Base-by-base conservation (phyloP, 202 grass and related monocot species). In the Musa balbisiana region DNA sequence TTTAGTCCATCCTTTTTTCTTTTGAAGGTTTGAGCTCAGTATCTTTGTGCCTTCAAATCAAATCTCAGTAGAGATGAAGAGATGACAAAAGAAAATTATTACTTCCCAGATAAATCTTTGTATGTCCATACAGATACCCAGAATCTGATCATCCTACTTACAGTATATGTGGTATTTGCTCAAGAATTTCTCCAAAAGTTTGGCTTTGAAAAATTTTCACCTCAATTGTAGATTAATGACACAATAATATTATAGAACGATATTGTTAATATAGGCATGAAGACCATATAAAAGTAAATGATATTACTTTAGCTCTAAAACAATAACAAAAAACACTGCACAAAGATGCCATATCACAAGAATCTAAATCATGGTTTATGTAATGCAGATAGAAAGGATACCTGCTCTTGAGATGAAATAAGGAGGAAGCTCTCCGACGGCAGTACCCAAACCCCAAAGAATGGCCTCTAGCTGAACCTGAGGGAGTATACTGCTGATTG, bases 361-460 rank as follows among this genome's bases (percentile, higher is more conserved):
- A 62, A 21, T 62, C 58, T 62, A n/a, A 21, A 20, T 62, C 8
- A n/a, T 19, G 16, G 20, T 62, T 21, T 20, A 5, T 62, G 19
- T 16, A 62, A 19, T n/a, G 10, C 16, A n/a, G 20, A 62, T 62
- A 63, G n/a, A 76, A 43, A n/a, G 17, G 19, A 2, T 84, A 97
- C 94, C 94, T 86, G 90, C 86, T 93, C 86, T 89, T 77, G 94
- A 93, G 55, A 97, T 86, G 77, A 97, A 97, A 84, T 93, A 97
- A 43, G 94, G 94, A 85, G 94, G 94, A 80, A 97, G 86, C 68
- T 93, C 94, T 59, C 90, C 94, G 58, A 97, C 86, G 79, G 94
- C 85, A 78, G 94, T 97, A 80, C 94, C 94, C 80, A 93, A 67
- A 62, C 94, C 94, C 94, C 94, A 97, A 58, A 97, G 88, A 79